phyloP scores from a whole-genome alignment of 768 basidiomycete genomes.

The Russula vinacea region DNA sequence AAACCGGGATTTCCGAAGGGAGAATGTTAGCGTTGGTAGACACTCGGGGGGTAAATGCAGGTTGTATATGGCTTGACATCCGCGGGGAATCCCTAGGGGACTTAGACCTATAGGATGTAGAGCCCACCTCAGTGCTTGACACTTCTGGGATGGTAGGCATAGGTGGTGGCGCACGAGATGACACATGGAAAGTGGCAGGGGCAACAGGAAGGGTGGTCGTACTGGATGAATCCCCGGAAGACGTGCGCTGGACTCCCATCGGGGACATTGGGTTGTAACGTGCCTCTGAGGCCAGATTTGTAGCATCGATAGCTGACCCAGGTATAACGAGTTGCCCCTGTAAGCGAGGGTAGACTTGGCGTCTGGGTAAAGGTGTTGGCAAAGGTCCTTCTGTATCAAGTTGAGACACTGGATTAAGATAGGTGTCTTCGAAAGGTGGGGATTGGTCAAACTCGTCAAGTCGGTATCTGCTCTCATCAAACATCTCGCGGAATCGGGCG shows the following conservation, averaged over 20 bases:
- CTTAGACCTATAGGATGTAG: constrained; percentile 9
- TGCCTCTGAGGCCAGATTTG: neutral
- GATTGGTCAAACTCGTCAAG: constrained; percentile 22
- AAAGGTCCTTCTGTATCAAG: neutral
- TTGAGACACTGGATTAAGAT: neutral
- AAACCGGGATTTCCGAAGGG: neutral
- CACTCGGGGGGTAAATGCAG: neutral
- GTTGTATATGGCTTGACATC: neutral
- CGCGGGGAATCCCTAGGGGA: constrained; percentile 12
- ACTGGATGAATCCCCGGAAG: constrained; percentile 19
- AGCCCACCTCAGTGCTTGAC: constrained; percentile 23
- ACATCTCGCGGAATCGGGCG: constrained; percentile 19
- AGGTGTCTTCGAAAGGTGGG: constrained; percentile 2
- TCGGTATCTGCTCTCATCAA: constrained; percentile 12
- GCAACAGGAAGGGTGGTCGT: constrained; percentile 27
- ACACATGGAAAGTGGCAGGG: neutral
- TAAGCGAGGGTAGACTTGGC: constrained; percentile 6
- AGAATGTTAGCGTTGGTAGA: neutral
- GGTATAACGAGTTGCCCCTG: neutral
- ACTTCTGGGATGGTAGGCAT: constrained; percentile 30
- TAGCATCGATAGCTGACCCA: neutral
- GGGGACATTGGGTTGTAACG: constrained; percentile 1
- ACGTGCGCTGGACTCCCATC: constrained; percentile 1
- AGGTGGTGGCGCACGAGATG: constrained; percentile 17
- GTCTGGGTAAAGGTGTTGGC: constrained; percentile 6